Evolutionary conservation across 371 early-diverging fungal genomes (phyloP), one percentile per base, ranked within the genome.

Genomic region (Mucor irregularis): DNA sequence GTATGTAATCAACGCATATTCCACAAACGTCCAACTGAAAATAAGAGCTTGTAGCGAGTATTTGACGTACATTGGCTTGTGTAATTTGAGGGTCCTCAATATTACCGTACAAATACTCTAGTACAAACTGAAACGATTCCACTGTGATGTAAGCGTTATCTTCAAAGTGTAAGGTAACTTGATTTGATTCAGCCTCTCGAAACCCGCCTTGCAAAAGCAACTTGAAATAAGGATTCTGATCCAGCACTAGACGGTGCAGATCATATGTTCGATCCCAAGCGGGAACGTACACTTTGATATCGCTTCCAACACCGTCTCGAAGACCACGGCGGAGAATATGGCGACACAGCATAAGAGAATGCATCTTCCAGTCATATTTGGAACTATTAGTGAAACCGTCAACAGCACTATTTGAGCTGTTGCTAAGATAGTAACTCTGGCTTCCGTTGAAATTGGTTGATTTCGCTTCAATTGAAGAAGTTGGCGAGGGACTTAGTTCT

Each of bases 41-140:
- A 56, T 80, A 89, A 21, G 81, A 78, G 34, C 83, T 79, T 0
- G 87, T 81, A 0, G 85, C 85, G 13, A 82, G 59, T 9, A 80
- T 69, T 47, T 68, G 70, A 10, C 67, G 51, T 19, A 76, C 82
- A 56, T 78, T 82, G 8, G 56, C 52, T 9, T 59, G 61, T 13
- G 58, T 65, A 16, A 81, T 74, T 8, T 26, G 47, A 2, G 70
- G 68, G 7, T 75, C 73, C 4, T 66, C 63, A 2, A 75, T 48
- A 31, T 73, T 68, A 19, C 78, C 79, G 53, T 78, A 80, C 0
- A 80, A 58, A 33, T 84, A 66, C 3, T 74, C 70, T 11, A 89
- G 58, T 7, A 84, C 82, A 37, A 82, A 70, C 35, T 76, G 71
- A 53, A 89, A 78, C 4, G 81, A 82, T 22, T 85, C 84, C 21